Percentiles rank a stretch among this genome's conserved stretches.
Evolutionary conservation across 495 filamentous ascomycete species (phyloP).

Genomic region (Hyaloscypha variabilis): DNA sequence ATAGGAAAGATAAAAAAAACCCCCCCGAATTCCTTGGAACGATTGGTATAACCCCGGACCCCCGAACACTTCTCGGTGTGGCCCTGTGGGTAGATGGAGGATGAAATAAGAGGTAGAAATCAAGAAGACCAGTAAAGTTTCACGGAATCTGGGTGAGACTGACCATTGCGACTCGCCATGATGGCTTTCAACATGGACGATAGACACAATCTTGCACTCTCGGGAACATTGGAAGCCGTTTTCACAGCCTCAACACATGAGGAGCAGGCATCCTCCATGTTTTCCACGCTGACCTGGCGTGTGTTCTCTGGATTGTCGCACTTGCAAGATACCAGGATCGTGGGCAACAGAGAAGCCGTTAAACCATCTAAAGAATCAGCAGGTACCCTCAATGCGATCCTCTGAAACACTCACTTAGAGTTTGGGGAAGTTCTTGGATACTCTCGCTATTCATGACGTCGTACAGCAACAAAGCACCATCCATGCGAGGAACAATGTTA

Average conservation of each 20-base stretch:
- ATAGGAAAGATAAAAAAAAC: too few relatives aligned
- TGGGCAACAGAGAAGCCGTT: conserved; percentile 66
- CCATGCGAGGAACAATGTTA: conserved; percentile 68
- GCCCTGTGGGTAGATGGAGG: background rate
- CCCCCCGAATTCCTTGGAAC: too few relatives aligned
- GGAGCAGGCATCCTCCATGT: conserved; percentile 60
- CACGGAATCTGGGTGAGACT: conserved; percentile 38
- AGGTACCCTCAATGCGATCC: conserved; percentile 1
- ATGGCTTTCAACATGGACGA: conserved; percentile 73
- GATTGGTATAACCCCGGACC: too few relatives aligned
- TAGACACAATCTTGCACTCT: conserved; percentile 77
- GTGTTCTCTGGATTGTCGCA: conserved; percentile 68
- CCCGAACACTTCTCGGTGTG: background rate
- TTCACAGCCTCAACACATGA: conserved; percentile 70
- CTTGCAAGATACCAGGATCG: conserved; percentile 81
- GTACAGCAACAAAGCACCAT: conserved; percentile 84
- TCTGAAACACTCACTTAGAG: conserved; percentile 66
- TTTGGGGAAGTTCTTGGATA: conserved; percentile 65
- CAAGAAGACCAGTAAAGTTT: background rate
- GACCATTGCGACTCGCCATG: conserved; percentile 65
- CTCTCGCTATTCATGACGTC: conserved; percentile 78
- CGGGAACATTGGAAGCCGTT: conserved; percentile 68
- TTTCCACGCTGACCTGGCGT: conserved; percentile 61
- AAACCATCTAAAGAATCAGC: conserved; percentile 60
- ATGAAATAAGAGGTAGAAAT: background rate